Percentiles rank a stretch among this genome's conserved stretches.
phyloP scores from a whole-genome alignment of 139 green algal species.

The Nannochloris sp. region DNA sequence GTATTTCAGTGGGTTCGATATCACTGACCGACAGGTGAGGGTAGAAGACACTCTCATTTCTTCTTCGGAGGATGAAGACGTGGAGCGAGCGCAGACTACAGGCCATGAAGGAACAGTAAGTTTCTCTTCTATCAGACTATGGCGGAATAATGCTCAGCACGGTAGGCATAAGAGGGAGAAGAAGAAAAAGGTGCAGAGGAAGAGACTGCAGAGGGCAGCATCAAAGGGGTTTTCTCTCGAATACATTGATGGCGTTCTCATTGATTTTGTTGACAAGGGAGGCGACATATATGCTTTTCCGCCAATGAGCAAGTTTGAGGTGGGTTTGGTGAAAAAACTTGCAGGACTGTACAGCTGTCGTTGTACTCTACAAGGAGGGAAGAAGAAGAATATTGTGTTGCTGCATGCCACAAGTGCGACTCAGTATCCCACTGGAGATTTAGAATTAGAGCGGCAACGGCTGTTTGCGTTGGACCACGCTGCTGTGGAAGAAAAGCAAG shows the following conservation, averaged over 20 bases:
- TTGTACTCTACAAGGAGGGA: constrained; percentile 27
- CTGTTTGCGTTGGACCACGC: neutral
- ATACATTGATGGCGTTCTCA: constrained; percentile 31
- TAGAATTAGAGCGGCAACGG: neutral
- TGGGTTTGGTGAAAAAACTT: constrained; percentile 20
- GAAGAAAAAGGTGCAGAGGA: constrained; percentile 20
- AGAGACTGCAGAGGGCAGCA: constrained; percentile 30
- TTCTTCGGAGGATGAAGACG: neutral
- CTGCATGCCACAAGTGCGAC: constrained; percentile 20
- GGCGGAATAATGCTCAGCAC: constrained; percentile 1
- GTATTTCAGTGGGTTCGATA: neutral
- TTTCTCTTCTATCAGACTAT: constrained; percentile 20
- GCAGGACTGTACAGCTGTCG: constrained; percentile 36
- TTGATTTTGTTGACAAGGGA: constrained; percentile 23
- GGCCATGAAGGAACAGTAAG: neutral
- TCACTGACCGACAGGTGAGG: no score
- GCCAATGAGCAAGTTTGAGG: constrained; percentile 28
- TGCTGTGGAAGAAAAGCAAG: neutral
- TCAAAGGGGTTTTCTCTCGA: constrained; percentile 33
- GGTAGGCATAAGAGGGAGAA: constrained; percentile 30
- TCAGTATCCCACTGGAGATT: constrained; percentile 18
- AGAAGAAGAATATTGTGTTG: constrained; percentile 30
- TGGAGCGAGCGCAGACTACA: no score
- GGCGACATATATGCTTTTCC: constrained; percentile 37
- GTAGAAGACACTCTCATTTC: neutral